Conservation (phyloP, 805 yeast genomes). For the Ogataea pini region DNA sequence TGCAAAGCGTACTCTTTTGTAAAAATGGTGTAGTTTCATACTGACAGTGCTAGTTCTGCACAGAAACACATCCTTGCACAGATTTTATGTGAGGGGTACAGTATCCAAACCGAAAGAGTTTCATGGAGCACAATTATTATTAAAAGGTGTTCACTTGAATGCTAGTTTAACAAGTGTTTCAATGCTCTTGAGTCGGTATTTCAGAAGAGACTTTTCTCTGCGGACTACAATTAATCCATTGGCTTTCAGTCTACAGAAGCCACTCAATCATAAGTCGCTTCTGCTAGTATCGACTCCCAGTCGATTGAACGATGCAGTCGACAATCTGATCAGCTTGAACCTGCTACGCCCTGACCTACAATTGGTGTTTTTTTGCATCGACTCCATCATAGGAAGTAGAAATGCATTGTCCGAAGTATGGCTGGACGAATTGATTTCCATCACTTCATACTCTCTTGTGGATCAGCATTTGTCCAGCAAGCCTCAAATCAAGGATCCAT, state of each 20-base stretch:
- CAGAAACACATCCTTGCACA: constrained; percentile 4
- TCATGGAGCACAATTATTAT: no score
- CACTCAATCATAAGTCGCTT: constrained; percentile 21
- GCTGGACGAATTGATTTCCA: constrained; percentile 20
- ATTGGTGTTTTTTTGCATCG: constrained; percentile 30
- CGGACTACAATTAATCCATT: constrained; percentile 28
- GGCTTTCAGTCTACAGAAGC: neutral
- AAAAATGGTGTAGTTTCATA: no score
- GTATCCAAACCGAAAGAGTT: neutral
- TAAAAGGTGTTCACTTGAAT: no score
- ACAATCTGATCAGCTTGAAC: constrained; percentile 15
- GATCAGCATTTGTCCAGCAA: constrained; percentile 9
- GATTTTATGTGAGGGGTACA: neutral
- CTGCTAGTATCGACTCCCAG: constrained; percentile 33
- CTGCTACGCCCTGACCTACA: constrained; percentile 16
- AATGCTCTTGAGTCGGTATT: neutral
- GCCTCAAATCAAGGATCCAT: neutral
- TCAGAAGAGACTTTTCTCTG: constrained; percentile 13
- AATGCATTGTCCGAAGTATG: constrained; percentile 33
- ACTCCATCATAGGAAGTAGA: constrained; percentile 28
- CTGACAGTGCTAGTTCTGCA: no score
- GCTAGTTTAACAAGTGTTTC: no score
- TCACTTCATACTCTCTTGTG: constrained; percentile 15
- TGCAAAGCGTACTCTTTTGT: constrained; percentile 1
- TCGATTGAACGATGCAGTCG: constrained; percentile 24